A percentile compares a stretch with the other conserved stretches of the same genome.
Evolutionary conservation across 371 early-diverging fungal genomes (phyloP).

Genomic region (Quaeritorhiza haematococci): DNA sequence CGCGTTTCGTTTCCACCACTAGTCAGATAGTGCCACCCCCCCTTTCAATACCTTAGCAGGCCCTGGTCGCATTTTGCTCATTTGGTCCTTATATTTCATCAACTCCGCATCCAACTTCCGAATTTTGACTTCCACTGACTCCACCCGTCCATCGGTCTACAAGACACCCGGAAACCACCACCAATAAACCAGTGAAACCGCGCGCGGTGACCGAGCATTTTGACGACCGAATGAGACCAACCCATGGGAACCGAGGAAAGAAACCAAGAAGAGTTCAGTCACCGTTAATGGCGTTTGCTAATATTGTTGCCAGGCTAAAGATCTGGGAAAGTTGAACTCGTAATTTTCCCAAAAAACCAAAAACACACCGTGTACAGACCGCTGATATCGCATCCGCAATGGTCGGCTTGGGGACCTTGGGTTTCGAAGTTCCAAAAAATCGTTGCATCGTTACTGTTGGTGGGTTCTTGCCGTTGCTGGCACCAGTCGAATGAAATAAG

Average conservation of each 20-base stretch:
- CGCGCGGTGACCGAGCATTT: too few species aligned
- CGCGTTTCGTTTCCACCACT: neutral
- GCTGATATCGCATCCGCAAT: constrained; percentile 68
- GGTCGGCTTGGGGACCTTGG: constrained; percentile 65
- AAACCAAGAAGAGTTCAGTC: too few species aligned
- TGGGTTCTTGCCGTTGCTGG: too few species aligned
- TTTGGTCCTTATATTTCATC: constrained; percentile 82
- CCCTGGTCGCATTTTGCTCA: constrained; percentile 89
- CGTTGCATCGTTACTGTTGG: too few species aligned
- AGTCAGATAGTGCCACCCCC: too few species aligned
- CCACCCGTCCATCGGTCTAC: constrained; percentile 79
- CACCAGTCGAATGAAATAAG: too few species aligned
- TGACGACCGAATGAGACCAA: too few species aligned
- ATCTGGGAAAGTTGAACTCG: neutral
- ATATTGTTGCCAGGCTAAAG: neutral
- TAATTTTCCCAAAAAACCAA: neutral
- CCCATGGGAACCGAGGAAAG: too few species aligned
- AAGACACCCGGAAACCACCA: neutral
- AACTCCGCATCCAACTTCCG: constrained; percentile 89
- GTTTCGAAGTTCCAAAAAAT: constrained; percentile 73
- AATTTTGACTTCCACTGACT: constrained; percentile 87
- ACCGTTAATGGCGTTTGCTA: neutral
- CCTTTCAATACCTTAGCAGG: constrained; percentile 71
- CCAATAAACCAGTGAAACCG: too few species aligned
- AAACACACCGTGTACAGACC: constrained; percentile 31